Percentiles rank a stretch among this genome's conserved stretches.
phyloP scores from a whole-genome alignment of 805 yeast genomes.

The Spathaspora passalidarum region DNA sequence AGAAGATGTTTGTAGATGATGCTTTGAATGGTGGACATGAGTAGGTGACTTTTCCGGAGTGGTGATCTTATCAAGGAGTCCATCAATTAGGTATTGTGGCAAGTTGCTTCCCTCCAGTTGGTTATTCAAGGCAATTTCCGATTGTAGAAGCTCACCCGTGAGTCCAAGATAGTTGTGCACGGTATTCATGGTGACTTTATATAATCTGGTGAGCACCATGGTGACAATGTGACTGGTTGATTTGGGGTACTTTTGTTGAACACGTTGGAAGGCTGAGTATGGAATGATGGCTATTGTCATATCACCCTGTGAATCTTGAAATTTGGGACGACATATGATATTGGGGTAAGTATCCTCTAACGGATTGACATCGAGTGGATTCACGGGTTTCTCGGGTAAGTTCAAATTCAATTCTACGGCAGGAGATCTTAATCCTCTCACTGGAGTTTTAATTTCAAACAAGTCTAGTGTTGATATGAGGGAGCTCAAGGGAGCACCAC shows the following conservation, averaged over 20 bases:
- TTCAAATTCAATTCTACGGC: not conserved
- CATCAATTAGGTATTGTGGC: constrained; percentile 65
- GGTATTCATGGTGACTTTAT: constrained; percentile 88
- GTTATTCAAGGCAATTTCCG: constrained; percentile 66
- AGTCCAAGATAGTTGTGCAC: constrained; percentile 84
- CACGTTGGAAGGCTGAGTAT: constrained; percentile 68
- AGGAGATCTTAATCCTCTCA: constrained; percentile 4
- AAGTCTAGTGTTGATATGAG: constrained; percentile 75
- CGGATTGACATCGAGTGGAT: too few relatives aligned
- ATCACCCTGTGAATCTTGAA: constrained; percentile 5
- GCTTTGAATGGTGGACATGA: constrained; percentile 4
- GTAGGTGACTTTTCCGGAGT: constrained; percentile 2
- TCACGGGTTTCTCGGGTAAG: not conserved
- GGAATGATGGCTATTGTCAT: constrained; percentile 91
- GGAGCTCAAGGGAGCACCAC: constrained; percentile 83
- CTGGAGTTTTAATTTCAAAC: constrained; percentile 34
- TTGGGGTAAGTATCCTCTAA: constrained; percentile 5
- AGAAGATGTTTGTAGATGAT: constrained; percentile 13
- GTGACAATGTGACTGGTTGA: constrained; percentile 94
- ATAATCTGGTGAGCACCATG: constrained; percentile 81
- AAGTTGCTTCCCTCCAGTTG: constrained; percentile 20
- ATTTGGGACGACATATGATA: constrained; percentile 5
- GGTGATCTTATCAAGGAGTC: constrained; percentile 40
- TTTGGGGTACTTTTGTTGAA: constrained; percentile 74
- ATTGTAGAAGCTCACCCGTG: constrained; percentile 73